Base-by-base conservation (phyloP, 768 basidiomycete genomes). In the Suillus decipiens region DNA sequence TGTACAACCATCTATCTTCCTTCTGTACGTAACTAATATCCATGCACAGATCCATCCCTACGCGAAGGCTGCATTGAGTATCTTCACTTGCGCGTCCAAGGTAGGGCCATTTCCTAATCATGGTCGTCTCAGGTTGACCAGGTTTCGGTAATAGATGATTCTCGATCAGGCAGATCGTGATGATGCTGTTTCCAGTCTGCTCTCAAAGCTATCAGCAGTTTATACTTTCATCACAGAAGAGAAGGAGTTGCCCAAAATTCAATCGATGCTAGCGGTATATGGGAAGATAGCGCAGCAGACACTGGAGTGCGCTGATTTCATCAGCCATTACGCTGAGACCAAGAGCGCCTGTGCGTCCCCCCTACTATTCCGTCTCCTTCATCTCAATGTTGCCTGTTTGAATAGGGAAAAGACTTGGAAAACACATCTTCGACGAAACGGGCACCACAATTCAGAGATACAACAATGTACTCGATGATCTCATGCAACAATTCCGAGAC, bases 261-360 rank as follows among this genome's bases (percentile, higher is more conserved):
- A 4, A 22, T 41, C 43, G 2, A 61, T 43, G 58, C n/a, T 37
- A 24, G 51, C 41, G 10, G 31, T 41, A 31, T 48, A 33, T 11
- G 12, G 28, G 9, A 28, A 51, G 22, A 48, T 64, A 10, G 36
- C 64, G 3, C 61, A 64, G 19, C n/a, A n/a, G n/a, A n/a, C n/a
- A n/a, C n/a, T n/a, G n/a, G n/a, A n/a, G n/a, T n/a, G n/a, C n/a
- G n/a, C 67, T 1, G 70, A 72, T 61, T 75, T 75, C 33, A 71
- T 73, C 41, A 61, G 60, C 8, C 69, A 70, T 34, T 75, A 75
- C 63, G 66, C 71, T 15, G 67, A 62, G 54, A 70, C 61, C 12
- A 70, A 69, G 54, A 70, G 60, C 28, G 67, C 71, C 43, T 55
- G 72, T 73, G 50, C 17, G 68, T 66, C 2, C 2, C 2, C 24